Evolutionary conservation across 179 eudicot genomes (phyloP), one percentile per base, ranked within the genome.

Genomic region (Silene noctiflora): DNA sequence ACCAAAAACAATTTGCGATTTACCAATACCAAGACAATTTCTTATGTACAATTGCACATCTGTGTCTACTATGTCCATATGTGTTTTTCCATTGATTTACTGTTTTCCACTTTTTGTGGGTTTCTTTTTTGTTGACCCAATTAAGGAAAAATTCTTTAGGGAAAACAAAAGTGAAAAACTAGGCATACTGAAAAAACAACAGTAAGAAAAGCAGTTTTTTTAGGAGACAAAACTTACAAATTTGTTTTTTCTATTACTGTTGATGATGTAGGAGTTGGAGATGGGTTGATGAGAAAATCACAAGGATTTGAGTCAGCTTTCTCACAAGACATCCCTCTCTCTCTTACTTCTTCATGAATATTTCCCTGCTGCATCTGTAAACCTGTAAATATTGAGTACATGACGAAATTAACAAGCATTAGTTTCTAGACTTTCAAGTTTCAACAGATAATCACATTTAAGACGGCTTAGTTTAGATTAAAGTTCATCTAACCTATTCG

Each of bases 301-400:
- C 78, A 75, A 85, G 77, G 78, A 59, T 80, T 78, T 39, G 77
- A 71, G 58, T 81, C 84, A 81, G 81, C 88, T 80, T 81, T 81
- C 60, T 77, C 81, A 78, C 67, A 67, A 22, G 76, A 72, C 58
- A 78, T 31, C 44, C 71, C 75, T 63, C 67, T 76, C 33, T 81
- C 83, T 31, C 58, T 74, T 19, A 33, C 67, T 63, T 81, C 75
- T 68, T 68, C 44, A 76, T 79, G 78, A 76, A 74, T 74, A 22
- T 84, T 84, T 67, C 68, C 82, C 64, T 79, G 80, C 68, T 81
- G 80, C 68, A 77, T 63, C 78, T 58, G 79, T 85, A 83, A 58
- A 75, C 79, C 82, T 77, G 35, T 29, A 67, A 76, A 66, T 9
- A 35, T 22, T 69, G 3, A 76, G 17, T 22, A 24, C 56, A 76